Base-by-base conservation (phyloP, 129 eudicot species). In the Saussurea involucrata region DNA sequence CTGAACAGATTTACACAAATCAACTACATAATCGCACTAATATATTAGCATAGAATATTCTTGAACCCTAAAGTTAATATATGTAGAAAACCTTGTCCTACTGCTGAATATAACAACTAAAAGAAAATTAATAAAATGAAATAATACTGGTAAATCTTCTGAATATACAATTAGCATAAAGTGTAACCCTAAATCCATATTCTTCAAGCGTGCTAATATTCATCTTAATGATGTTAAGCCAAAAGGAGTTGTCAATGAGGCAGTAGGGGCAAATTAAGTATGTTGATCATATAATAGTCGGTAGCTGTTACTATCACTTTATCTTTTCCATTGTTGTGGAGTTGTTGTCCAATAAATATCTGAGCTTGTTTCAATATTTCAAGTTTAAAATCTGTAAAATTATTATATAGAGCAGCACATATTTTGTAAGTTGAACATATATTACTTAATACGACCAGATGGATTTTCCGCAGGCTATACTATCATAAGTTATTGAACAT, bases 201-300 rank as follows among this genome's bases (percentile, higher is more conserved):
- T n/a, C n/a, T n/a, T n/a, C 32, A 95, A 95, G 60, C 97, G 89
- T 81, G 97, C 85, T 78, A 81, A 86, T 66, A 63, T 95, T 65
- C 99, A 88, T 87, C 76, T 95, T 68, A 90, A 95, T 71, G 97
- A 95, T 73, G 83, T 85, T 79, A 95, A 95, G 90, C 96, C 97
- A 36, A 74, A 95, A 81, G 99, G 99, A 57, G 88, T 95, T n/a
- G 99, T 95, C 64, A 95, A 95, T 22, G 99, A 95, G 89, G 99
- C 99, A 5, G 84, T 94, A 24, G n/a, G 97, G 91, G 89, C 98
- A 94, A 85, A 89, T 92, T 80, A 96, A 96, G 28, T 92, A 92
- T 88, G 97, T 96, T 69, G 97, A 92, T 66, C 96, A 96, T 44
- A 92, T 92, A 21, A 92, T 92, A 65, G 85, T 92, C 32, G 94